Evolutionary conservation across 306 rosid species (phyloP).

Genomic region (Dryas alaskensis): DNA sequence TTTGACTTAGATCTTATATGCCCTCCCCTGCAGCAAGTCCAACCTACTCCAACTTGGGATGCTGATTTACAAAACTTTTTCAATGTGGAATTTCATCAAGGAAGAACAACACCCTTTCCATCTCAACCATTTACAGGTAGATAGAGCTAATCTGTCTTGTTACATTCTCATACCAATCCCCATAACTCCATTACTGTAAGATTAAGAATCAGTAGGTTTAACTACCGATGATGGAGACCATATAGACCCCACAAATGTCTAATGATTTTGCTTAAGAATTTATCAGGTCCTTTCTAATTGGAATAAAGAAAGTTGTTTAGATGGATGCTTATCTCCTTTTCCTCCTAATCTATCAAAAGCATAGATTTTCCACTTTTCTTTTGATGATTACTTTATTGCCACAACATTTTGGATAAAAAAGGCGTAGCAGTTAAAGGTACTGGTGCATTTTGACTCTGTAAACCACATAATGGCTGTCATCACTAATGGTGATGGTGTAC

Average conservation of each 20-base stretch:
- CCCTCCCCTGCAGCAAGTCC: constrained; percentile 46
- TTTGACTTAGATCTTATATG: background rate
- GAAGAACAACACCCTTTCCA: constrained; percentile 43
- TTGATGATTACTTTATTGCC: constrained; percentile 24
- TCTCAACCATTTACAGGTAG: constrained; percentile 70
- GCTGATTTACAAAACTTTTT: constrained; percentile 54
- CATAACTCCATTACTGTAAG: constrained; percentile 22
- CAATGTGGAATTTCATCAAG: constrained; percentile 51
- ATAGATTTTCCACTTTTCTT: background rate
- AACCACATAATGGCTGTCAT: constrained; percentile 26
- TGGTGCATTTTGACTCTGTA: constrained; percentile 32
- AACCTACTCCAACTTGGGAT: constrained; percentile 61
- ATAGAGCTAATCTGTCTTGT: constrained; percentile 24
- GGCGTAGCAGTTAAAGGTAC: constrained; percentile 12
- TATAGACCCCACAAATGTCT: constrained; percentile 24
- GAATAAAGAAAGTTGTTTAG: constrained; percentile 9
- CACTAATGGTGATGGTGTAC: constrained; percentile 19
- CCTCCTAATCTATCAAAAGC: constrained; percentile 12
- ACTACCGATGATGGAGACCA: constrained; percentile 13
- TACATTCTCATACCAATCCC: constrained; percentile 26
- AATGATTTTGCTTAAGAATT: constrained; percentile 31
- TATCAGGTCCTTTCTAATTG: constrained; percentile 20
- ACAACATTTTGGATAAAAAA: background rate
- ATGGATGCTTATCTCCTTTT: constrained; percentile 19
- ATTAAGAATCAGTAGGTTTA: constrained; percentile 24